Percentiles rank a stretch among this genome's conserved stretches.
Conservation (phyloP, 805 yeast genomes). For the Metschnikowia koreensis region DNA sequence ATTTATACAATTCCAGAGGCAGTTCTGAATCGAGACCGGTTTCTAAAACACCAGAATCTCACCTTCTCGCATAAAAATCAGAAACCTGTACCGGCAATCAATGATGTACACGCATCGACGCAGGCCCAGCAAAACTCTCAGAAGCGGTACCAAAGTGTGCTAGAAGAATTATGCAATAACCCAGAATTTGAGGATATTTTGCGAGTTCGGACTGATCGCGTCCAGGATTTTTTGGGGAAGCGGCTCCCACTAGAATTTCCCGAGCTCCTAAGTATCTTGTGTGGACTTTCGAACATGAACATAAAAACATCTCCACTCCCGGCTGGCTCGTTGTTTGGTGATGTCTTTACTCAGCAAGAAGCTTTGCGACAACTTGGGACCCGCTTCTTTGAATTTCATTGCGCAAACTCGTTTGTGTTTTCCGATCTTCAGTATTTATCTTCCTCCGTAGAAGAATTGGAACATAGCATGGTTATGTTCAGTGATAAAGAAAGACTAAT, state of each 20-base stretch:
- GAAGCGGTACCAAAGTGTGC: conserved; percentile 6
- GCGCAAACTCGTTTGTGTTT: conserved; percentile 28
- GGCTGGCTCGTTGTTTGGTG: conserved; percentile 10
- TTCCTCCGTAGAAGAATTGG: conserved; percentile 27
- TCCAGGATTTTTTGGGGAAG: conserved; percentile 27
- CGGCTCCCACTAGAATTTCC: conserved; percentile 23
- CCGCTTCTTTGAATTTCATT: conserved; percentile 22
- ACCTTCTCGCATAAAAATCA: conserved; percentile 13
- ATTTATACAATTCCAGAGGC: conserved; percentile 13
- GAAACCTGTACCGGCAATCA: background rate
- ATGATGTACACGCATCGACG: background rate
- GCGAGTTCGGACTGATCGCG: conserved; percentile 15
- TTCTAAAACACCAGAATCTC: conserved; percentile 11
- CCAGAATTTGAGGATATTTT: conserved; percentile 11
- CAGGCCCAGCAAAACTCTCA: conserved; percentile 2
- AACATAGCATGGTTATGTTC: conserved; percentile 23
- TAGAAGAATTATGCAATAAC: conserved; percentile 10
- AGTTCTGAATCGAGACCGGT: conserved; percentile 27
- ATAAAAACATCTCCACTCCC: conserved; percentile 9
- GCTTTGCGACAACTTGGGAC: conserved; percentile 29
- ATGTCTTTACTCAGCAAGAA: conserved; percentile 10
- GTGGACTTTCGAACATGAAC: conserved; percentile 29
- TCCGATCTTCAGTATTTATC: conserved; percentile 30
- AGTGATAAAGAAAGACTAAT: conserved; percentile 18
- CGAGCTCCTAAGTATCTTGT: conserved; percentile 28